Base-by-base conservation (phyloP, 225 moss, liverwort and hornwort genomes). In the Sphagnum tenellum region DNA sequence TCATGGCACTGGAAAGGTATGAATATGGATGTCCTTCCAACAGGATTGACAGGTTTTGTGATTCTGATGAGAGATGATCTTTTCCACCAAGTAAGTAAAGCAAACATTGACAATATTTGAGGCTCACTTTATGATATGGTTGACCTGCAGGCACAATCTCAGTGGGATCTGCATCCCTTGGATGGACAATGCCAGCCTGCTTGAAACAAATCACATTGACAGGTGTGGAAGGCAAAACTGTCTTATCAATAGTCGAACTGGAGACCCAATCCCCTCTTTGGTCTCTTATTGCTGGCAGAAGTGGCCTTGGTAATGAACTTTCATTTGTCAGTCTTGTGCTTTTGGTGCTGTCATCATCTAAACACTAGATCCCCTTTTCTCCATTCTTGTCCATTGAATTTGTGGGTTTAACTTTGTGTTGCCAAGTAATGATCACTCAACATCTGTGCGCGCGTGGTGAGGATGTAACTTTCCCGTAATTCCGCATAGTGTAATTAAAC, bases 241-340 rank as follows among this genome's bases (percentile, higher is more conserved):
- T 91, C 69, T 60, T 91, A 62, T 66, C 63, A 11, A 80, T 94
- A 64, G 69, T 78, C 7, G 72, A 81, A 66, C 65, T 78, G 68
- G 76, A 89, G 71, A 85, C 86, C 56, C 74, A 77, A 50, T 83
- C 91, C 48, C 76, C 78, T 60, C 75, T 94, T 62, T 94, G 89
- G 90, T 78, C 80, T 45, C 69, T 94, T 52, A 71, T 82, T 70
- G 71, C 74, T 53, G 87, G 89, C 61, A 91, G 78, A 74, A 79
- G 81, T 77, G 91, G 94, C 62, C 72, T 94, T 66, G 94, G 94
- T 94, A 11, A 56, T 8, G 0, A 56, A 4, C 6, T 12, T 11
- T 56, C 2, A 4, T 11, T 5, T 2, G 10, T 11, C 13, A 4
- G 8, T 11, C 4, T 56, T 12, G 1, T 56, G 11, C 56, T 61